phyloP scores from a whole-genome alignment of 2,329 filamentous ascomycete species.

The Fusarium lyarnte region DNA sequence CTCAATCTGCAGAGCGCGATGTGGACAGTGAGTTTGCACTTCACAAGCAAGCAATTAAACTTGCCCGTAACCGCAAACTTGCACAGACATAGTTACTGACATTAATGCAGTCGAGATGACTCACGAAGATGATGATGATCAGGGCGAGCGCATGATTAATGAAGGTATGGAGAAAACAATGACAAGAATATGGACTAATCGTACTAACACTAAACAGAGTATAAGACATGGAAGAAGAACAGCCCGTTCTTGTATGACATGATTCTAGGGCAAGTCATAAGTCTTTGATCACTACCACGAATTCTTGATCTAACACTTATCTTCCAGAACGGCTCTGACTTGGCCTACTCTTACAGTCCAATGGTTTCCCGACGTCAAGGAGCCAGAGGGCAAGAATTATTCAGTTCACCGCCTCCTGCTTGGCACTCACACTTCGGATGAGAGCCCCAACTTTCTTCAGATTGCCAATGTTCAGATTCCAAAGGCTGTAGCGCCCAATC shows the following conservation, averaged over 20 bases:
- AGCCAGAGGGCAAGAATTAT: slow-evolving; percentile 86
- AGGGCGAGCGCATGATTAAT: slow-evolving; percentile 90
- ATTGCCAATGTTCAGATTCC: slow-evolving; percentile 95
- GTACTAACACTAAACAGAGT: slow-evolving; percentile 67
- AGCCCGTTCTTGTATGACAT: slow-evolving; percentile 98
- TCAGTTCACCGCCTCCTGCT: slow-evolving; percentile 89
- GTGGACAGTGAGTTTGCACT: slow-evolving; percentile 47
- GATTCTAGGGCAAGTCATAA: slow-evolving; percentile 77
- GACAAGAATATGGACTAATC: neutral
- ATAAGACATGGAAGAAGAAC: slow-evolving; percentile 99
- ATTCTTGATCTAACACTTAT: slow-evolving; percentile 4
- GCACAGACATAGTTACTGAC: neutral
- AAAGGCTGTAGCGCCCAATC: slow-evolving; percentile 77
- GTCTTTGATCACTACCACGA: neutral
- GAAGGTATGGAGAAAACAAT: slow-evolving; percentile 68
- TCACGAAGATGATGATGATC: slow-evolving; percentile 75
- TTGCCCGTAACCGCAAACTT: neutral
- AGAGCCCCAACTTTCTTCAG: slow-evolving; percentile 89
- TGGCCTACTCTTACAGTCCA: slow-evolving; percentile 98
- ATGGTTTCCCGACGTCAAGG: slow-evolving; percentile 96
- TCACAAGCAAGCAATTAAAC: slow-evolving; percentile 10
- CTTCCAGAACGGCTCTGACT: slow-evolving; percentile 80
- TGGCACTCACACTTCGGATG: slow-evolving; percentile 92
- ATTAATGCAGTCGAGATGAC: slow-evolving; percentile 48
- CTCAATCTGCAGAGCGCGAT: slow-evolving; percentile 49